phyloP scores from a whole-genome alignment of 108 stramenopile species.

The Stephanodiscus minutulus region DNA sequence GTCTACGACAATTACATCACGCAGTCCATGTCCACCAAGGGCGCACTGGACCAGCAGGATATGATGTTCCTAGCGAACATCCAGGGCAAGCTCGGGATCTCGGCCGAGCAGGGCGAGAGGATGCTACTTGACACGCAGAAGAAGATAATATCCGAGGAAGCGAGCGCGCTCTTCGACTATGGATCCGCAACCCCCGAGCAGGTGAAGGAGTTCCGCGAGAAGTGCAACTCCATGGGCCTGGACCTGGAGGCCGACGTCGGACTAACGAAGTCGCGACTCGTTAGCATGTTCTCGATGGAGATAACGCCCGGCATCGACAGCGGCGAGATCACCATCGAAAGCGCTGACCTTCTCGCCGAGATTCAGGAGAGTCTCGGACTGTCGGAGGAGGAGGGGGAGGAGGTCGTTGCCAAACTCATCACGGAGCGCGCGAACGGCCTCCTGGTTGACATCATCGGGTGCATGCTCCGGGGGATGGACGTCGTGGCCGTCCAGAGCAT shows the following conservation, averaged over 20 bases:
- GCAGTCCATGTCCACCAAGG: conserved; percentile 78
- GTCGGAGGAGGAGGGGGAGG: conserved; percentile 70
- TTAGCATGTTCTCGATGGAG: conserved; percentile 78
- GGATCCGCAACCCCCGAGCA: conserved; percentile 53
- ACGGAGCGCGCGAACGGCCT: conserved; percentile 54
- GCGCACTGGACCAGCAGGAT: conserved; percentile 87
- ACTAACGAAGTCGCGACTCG: conserved; percentile 63
- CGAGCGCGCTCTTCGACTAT: conserved; percentile 53
- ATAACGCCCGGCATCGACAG: conserved; percentile 72
- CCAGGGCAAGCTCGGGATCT: conserved; percentile 78
- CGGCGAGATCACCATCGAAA: conserved; percentile 78
- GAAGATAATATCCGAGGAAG: conserved; percentile 85
- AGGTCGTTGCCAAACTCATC: conserved; percentile 65
- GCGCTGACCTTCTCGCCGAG: conserved; percentile 68
- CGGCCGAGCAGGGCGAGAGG: conserved; percentile 75
- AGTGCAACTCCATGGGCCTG: conserved; percentile 86
- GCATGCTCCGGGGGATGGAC: conserved; percentile 75
- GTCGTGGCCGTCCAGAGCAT: conserved; percentile 70
- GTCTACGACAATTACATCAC: conserved; percentile 90
- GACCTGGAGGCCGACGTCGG: conserved; percentile 78
- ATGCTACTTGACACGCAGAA: conserved; percentile 77
- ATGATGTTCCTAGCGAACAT: conserved; percentile 94
- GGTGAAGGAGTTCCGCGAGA: conserved; percentile 86
- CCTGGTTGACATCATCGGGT: conserved; percentile 54
- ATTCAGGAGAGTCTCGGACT: conserved; percentile 87